Percentiles rank a stretch among this genome's conserved stretches.
These are phyloP conservation scores for Paulownia fortunei DNA, from an alignment of 257 asterid species.

Conservation along the genomic window DNA sequence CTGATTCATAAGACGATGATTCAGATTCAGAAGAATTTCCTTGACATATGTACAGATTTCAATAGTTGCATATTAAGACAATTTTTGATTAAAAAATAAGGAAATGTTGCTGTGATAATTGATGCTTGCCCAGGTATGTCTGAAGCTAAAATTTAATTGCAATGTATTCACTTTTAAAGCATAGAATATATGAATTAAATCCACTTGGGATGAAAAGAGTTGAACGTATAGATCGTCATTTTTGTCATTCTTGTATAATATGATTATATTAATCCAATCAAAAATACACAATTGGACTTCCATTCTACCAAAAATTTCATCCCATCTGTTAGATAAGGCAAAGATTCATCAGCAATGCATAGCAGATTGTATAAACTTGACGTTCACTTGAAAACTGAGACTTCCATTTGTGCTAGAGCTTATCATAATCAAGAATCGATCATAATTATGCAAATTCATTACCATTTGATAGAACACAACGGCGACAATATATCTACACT, in stretches of 20 bases:
- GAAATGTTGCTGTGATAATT: not conserved
- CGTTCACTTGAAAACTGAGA: not conserved
- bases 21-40: conserved; percentile 9
- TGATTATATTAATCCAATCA: too few species aligned
- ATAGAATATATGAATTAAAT: too few species aligned
- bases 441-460: not conserved
- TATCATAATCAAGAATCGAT: not conserved
- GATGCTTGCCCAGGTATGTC: not conserved
- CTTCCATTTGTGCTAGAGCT: not conserved
- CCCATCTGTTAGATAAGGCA: not conserved
- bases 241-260: too few species aligned
- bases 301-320: not conserved
- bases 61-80: conserved; percentile 4
- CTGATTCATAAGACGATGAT: conserved; percentile 14
- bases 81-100: not conserved
- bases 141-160: too few species aligned
- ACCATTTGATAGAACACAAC: not conserved
- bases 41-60: conserved; percentile 3
- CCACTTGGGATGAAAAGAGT: too few species aligned
- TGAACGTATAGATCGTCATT: too few species aligned
- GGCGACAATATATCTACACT: not conserved
- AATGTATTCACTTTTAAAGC: too few species aligned
- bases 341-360: not conserved
- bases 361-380: not conserved
- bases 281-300: not conserved